These are phyloP conservation scores for Penicillium daleae DNA, from an alignment of 495 filamentous ascomycete species.

Conservation along the genomic window DNA sequence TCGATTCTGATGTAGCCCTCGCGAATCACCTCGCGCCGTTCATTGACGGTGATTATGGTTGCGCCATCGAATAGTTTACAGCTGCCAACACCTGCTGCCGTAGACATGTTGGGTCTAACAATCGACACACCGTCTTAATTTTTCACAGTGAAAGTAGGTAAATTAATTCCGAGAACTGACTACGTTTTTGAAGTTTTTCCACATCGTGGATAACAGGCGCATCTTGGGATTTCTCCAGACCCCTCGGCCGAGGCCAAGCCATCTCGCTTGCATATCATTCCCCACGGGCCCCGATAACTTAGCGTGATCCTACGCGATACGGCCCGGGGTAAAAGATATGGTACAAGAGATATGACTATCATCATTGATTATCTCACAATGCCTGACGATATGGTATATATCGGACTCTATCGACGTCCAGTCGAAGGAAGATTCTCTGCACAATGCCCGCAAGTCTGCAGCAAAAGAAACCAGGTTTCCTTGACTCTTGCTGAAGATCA, in stretches of 20 bases:
- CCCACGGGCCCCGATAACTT: conserved; percentile 4
- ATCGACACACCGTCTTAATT: neutral
- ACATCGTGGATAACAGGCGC: neutral
- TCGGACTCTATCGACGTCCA: conserved; percentile 2
- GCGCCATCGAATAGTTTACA: conserved; percentile 25
- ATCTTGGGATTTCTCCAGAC: neutral
- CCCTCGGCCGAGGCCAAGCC: conserved; percentile 30
- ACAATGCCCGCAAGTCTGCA: neutral
- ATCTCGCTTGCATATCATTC: conserved; percentile 20
- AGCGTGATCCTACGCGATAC: conserved; percentile 5
- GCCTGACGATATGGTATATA: conserved; percentile 15
- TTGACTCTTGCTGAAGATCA: conserved; percentile 6
- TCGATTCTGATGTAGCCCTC: conserved; percentile 44
- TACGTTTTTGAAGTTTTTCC: neutral
- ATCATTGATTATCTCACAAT: neutral
- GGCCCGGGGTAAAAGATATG: conserved; percentile 10
- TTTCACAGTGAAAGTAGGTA: no score
- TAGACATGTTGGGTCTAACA: conserved; percentile 9
- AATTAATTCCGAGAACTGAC: neutral
- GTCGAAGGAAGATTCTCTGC: neutral
- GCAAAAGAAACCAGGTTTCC: neutral
- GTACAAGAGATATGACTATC: conserved; percentile 18
- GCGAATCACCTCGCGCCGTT: conserved; percentile 39
- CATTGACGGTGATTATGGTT: conserved; percentile 50
- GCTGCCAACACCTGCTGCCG: neutral